Evolutionary conservation across 768 basidiomycete species (phyloP), one percentile per base, ranked within the genome.

Genomic region (Agrocybe pediades): DNA sequence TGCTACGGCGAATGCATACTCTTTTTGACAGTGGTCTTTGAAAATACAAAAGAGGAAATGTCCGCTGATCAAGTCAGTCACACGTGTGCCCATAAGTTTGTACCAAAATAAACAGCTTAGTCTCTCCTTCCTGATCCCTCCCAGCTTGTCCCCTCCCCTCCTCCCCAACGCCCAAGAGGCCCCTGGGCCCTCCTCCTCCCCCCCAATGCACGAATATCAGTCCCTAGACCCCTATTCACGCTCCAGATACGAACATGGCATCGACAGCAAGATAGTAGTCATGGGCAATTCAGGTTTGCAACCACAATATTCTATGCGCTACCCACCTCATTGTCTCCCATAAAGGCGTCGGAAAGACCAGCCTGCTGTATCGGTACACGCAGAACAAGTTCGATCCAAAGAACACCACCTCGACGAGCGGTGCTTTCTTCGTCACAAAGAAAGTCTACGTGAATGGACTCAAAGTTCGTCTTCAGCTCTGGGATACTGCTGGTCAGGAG

Each of bases 401-500:
- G 78, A 89, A 90, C 69, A 88, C 88, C 50, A 90, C 90, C 36
- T 90, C 92, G 27, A 95, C 95, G 54, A 91, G 92, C 65, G 93
- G 93, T 59, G 93, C 94, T 54, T 90, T 92, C 72, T 94, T 97
- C 73, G 88, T 95, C 55, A 90, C 92, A 51, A 95, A 96, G 81
- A 95, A 95, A 74, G 86, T 92, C 46, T 79, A 83, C 67, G 79
- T 95, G 59, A 85, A 93, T 60, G 92, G 90, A 51, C 78, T 90
- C 64, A 90, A 89, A 68, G 92, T 97, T 13, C 83, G 91, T 53
- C 75, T 93, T 51, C 91, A 93, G 71, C 77, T 93, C 53, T 93
- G 93, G 93, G 93, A 95, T 66, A 93, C 94, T 58, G 94, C 92
- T 49, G 93, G 93, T 25, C 93, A 95, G 79, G 93, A 95, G 77